phyloP scores from a whole-genome alignment of 495 filamentous ascomycete genomes.

The Thozetella sp. region DNA sequence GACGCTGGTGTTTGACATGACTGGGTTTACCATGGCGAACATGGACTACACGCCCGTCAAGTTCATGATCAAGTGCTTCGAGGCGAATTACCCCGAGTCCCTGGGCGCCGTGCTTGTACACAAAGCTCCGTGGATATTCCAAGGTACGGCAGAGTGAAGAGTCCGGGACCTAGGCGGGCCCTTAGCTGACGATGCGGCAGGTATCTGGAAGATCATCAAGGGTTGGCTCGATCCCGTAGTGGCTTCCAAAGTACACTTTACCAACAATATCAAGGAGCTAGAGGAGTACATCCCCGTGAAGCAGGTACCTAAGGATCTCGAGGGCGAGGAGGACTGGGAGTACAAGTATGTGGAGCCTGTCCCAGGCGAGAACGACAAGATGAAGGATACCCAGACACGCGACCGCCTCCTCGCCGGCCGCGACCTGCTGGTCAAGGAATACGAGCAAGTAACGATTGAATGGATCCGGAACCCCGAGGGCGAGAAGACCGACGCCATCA shows the following conservation, averaged over 20 bases:
- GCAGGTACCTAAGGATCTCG: conserved; percentile 78
- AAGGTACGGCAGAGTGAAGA: conserved; percentile 51
- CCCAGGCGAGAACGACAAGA: conserved; percentile 67
- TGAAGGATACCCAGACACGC: conserved; percentile 68
- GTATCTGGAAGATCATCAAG: conserved; percentile 86
- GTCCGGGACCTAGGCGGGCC: not conserved
- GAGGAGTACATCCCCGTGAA: conserved; percentile 70
- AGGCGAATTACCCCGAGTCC: conserved; percentile 96
- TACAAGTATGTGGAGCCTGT: conserved; percentile 81
- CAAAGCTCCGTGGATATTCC: conserved; percentile 96
- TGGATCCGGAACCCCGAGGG: conserved; percentile 61
- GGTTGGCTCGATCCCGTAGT: conserved; percentile 98
- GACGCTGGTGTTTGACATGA: conserved; percentile 95
- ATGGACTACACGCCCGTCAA: conserved; percentile 98
- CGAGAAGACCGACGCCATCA: conserved; percentile 31
- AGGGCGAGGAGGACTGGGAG: conserved; percentile 78
- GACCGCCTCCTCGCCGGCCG: conserved; percentile 62
- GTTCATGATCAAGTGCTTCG: conserved; percentile 99
- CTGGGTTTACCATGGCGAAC: conserved; percentile 86
- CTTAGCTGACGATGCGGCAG: conserved; percentile 26
- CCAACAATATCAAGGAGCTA: conserved; percentile 78
- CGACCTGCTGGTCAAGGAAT: conserved; percentile 62
- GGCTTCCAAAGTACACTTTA: conserved; percentile 93
- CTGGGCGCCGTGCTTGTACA: conserved; percentile 93
- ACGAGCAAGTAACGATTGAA: conserved; percentile 67